A percentile compares a stretch with the other conserved stretches of the same genome.
phyloP scores from a whole-genome alignment of 805 yeast species.

The Gaillardinia entomophila region DNA sequence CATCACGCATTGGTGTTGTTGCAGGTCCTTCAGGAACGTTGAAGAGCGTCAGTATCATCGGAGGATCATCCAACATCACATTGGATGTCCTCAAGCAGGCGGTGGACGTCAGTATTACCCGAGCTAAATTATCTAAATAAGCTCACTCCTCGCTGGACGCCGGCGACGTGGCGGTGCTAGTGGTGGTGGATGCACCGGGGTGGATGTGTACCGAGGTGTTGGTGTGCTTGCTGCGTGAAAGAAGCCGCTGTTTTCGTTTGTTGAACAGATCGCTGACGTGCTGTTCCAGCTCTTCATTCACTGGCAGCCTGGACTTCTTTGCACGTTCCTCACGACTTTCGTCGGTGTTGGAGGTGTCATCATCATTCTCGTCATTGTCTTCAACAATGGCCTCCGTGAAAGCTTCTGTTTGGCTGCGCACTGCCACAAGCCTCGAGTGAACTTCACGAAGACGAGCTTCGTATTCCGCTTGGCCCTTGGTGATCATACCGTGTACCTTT shows the following conservation, averaged over 20 bases:
- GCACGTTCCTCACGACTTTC: background rate
- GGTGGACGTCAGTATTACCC: constrained; percentile 42
- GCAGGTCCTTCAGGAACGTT: too few relatives aligned
- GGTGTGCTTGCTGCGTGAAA: constrained; percentile 11
- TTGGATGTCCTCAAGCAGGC: constrained; percentile 44
- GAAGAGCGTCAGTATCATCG: constrained; percentile 42
- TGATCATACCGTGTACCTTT: constrained; percentile 33
- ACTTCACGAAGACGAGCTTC: too few relatives aligned
- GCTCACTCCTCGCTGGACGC: too few relatives aligned
- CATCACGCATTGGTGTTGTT: constrained; percentile 48
- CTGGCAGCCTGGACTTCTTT: constrained; percentile 11
- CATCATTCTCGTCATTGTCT: constrained; percentile 6
- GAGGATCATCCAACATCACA: constrained; percentile 44
- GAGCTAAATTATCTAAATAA: constrained; percentile 32
- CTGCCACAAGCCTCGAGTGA: too few relatives aligned
- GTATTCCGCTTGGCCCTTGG: constrained; percentile 29
- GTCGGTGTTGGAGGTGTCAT: constrained; percentile 2
- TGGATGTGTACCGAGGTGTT: constrained; percentile 11
- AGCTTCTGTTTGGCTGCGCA: background rate
- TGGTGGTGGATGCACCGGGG: too few relatives aligned
- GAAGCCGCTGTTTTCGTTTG: constrained; percentile 12
- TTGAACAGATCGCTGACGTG: constrained; percentile 7
- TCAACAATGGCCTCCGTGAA: constrained; percentile 1
- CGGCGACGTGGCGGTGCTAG: too few relatives aligned
- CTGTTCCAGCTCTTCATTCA: constrained; percentile 7